These are phyloP conservation scores for Neonectria coccinea DNA, from an alignment of 2,329 filamentous ascomycete species.

Conservation along the genomic window DNA sequence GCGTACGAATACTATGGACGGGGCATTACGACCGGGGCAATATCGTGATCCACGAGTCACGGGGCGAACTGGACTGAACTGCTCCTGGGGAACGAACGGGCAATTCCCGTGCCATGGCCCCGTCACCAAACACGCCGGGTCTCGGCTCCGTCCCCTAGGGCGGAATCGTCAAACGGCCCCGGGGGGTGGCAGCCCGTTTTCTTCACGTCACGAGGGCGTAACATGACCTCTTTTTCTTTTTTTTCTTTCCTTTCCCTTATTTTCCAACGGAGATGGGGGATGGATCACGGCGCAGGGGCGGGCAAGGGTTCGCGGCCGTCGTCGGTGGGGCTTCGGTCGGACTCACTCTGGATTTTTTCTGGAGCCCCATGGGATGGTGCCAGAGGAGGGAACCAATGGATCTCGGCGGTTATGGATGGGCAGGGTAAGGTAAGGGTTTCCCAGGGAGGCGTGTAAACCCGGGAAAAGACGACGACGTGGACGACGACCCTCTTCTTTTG, in stretches of 20 bases:
- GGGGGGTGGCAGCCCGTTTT: background rate
- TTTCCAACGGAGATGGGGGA: background rate
- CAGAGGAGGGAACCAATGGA: constrained; percentile 3
- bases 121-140: too few species aligned
- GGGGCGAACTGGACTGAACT: too few species aligned
- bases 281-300: background rate
- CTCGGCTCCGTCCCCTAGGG: background rate
- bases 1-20: background rate
- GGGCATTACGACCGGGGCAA: background rate
- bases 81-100: too few species aligned
- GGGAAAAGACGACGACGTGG: background rate
- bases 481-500: background rate
- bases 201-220: constrained; percentile 2
- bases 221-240: background rate
- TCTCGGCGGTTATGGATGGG: background rate
- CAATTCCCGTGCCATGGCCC: too few species aligned
- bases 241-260: background rate
- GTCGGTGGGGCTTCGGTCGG: constrained; percentile 9
- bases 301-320: background rate
- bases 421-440: constrained; percentile 8
- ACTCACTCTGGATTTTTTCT: constrained; percentile 3
- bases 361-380: background rate
- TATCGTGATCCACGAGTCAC: background rate
- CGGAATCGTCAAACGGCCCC: background rate
- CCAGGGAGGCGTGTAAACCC: background rate